Base-by-base conservation (phyloP, 2,329 filamentous ascomycete species). In the Polytolypa hystricis region DNA sequence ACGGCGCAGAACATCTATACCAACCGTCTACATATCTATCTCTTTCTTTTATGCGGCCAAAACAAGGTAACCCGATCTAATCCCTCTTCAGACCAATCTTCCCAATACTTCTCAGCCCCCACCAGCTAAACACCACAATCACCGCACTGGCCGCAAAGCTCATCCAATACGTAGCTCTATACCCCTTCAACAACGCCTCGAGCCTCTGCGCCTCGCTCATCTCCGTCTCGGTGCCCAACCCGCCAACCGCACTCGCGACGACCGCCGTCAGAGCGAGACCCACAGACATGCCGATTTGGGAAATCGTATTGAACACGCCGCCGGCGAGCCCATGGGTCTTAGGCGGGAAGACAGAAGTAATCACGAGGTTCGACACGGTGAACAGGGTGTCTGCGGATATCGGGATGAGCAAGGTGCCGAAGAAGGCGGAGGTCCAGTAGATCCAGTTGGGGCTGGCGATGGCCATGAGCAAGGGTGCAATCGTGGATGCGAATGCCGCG, bases 261-360 rank as follows among this genome's bases (percentile, higher is more conserved):
- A 69, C 64, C 5, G 66, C 66, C 38, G 66, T 65, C 2, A 71
- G 51, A 5, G 70, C 69, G 3, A 75, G 48, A 0, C 70, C 71
- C 0, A 75, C 56, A 0, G 66, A 63, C 14, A 63, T 66, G 0
- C 73, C 74, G 38, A 78, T 68, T 43, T 78, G 72, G 0, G 64
- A 55, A 1, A 70, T 59, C 0, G 73, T 75, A 42, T 74, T 77
- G 50, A 78, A 78, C 0, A 79, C 73, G 0, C 71, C 73, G 0
- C 74, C 75, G 0, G 72, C 73, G 0, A 79, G 56, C 0, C 69
- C 70, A 40, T 79, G 74, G 1, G 64, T 74, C 8, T 71, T 55
- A n/a, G 65, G 59, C 0, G 71, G 67, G 42, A 77, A 77, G 2
- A 61, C 64, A 8, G 71, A 66, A 0, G 66, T 64, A 4, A 77